Conservation (phyloP, 139 green algal species). For the Auxenochlorella pyrenoidosa region DNA sequence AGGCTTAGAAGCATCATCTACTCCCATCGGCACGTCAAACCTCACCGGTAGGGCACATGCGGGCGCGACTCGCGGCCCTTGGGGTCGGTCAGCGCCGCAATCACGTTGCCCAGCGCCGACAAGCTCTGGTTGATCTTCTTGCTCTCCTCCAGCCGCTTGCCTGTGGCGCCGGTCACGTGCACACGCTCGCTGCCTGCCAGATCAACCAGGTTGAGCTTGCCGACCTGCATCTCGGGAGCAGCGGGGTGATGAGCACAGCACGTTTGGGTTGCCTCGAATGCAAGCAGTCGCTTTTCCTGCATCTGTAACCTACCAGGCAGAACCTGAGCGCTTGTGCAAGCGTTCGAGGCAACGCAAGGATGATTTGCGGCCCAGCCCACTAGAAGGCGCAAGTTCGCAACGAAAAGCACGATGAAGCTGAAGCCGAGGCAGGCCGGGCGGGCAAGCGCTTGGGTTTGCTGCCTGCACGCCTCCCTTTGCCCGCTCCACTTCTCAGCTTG, state of each 20-base stretch:
- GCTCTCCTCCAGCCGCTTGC: conserved; percentile 92
- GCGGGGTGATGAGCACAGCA: background rate
- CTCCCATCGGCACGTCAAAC: background rate
- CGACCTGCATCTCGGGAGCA: conserved; percentile 67
- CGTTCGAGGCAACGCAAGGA: no score
- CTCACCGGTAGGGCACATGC: conserved; percentile 91
- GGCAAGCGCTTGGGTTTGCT: no score
- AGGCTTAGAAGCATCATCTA: background rate
- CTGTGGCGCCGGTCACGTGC: conserved; percentile 88
- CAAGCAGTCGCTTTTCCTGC: background rate
- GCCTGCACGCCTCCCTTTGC: no score
- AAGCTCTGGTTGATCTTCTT: conserved; percentile 98
- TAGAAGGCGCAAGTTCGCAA: no score
- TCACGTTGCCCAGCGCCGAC: conserved; percentile 96
- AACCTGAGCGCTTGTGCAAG: no score
- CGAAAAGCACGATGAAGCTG: no score
- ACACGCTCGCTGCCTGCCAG: conserved; percentile 95
- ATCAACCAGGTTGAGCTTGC: conserved; percentile 98
- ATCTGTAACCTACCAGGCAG: no score
- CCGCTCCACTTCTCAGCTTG: no score
- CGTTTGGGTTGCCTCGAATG: background rate
- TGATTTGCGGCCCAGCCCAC: no score
- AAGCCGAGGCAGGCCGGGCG: no score
- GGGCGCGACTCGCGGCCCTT: conserved; percentile 46
- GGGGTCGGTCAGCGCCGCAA: conserved; percentile 90